Conservation (phyloP, 2,329 filamentous ascomycete genomes). For the Microdochium trichocladiopsis region DNA sequence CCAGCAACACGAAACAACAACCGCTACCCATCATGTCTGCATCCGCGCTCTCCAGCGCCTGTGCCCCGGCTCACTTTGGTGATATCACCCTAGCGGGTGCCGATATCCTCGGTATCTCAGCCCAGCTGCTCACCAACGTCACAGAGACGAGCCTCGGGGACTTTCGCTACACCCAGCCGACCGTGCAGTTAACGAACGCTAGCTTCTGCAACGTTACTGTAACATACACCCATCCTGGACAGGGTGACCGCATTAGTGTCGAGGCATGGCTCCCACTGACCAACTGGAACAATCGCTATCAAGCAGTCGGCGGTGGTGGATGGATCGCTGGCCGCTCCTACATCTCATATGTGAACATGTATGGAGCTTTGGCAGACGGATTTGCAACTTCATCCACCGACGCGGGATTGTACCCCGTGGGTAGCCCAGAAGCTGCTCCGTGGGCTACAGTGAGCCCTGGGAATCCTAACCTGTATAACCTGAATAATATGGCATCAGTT, state of each 20-base stretch:
- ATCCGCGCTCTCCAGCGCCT: not conserved
- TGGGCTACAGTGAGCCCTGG: not conserved
- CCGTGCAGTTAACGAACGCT: not conserved
- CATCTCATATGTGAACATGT: conserved; percentile 21
- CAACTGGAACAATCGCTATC: conserved; percentile 26
- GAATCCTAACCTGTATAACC: not conserved
- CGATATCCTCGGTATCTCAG: not conserved
- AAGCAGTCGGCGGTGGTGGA: conserved; percentile 33
- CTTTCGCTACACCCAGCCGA: not conserved
- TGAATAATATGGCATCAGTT: not conserved
- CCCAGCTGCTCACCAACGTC: not conserved
- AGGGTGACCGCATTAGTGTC: not conserved
- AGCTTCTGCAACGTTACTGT: conserved; percentile 20
- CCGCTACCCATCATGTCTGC: not conserved
- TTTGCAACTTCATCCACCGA: conserved; percentile 32
- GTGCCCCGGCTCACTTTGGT: not conserved
- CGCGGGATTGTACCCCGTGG: conserved; percentile 20
- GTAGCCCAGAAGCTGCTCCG: not conserved
- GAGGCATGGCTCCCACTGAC: conserved; percentile 1
- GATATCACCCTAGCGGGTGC: not conserved
- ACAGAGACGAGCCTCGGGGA: not conserved
- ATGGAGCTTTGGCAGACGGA: conserved; percentile 24
- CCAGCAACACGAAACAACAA: not conserved
- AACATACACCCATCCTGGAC: conserved; percentile 10
- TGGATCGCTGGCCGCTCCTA: conserved; percentile 29